Evolutionary conservation across 176 grass and related monocot species (phyloP).

Genomic region (Saccharum spontaneum): DNA sequence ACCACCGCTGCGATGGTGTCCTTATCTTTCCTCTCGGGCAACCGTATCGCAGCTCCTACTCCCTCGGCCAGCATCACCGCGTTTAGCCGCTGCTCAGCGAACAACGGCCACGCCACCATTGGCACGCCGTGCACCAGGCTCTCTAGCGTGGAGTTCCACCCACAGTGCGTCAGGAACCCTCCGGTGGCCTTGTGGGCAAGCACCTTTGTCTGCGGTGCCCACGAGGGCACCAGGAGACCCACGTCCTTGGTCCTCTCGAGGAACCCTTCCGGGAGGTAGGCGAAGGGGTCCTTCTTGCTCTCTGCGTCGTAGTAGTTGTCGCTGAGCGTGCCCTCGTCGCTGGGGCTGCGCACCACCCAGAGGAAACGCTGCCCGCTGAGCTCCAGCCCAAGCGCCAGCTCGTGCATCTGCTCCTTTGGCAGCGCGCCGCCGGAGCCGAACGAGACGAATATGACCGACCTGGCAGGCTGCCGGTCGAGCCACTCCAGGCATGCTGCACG

Average conservation of each 20-base stretch:
- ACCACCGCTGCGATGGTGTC: slow-evolving; percentile 36
- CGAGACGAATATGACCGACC: too few relatives aligned
- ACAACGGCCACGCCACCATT: not conserved
- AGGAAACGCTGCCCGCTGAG: not conserved
- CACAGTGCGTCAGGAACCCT: slow-evolving; percentile 72
- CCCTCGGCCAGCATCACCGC: slow-evolving; percentile 42
- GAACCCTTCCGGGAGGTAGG: too few relatives aligned
- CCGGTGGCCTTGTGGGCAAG: not conserved
- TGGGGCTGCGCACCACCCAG: not conserved
- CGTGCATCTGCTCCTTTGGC: too few relatives aligned
- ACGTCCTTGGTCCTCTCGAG: not conserved
- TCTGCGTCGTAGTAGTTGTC: too few relatives aligned
- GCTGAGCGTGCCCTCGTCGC: too few relatives aligned
- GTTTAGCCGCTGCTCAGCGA: slow-evolving; percentile 57
- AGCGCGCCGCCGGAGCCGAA: too few relatives aligned
- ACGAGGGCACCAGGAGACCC: too few relatives aligned
- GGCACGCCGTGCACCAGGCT: slow-evolving; percentile 21
- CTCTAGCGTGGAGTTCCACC: slow-evolving; percentile 84
- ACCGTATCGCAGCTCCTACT: slow-evolving; percentile 15
- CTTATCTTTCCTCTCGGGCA: not conserved
- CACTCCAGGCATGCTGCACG: slow-evolving; percentile 46
- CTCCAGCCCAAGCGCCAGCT: not conserved
- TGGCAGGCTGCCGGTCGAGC: slow-evolving; percentile 43
- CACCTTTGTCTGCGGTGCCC: too few relatives aligned
- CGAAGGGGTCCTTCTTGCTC: too few relatives aligned